Conservation (phyloP, 352 stramenopile genomes). For the Globisporangium polare region DNA sequence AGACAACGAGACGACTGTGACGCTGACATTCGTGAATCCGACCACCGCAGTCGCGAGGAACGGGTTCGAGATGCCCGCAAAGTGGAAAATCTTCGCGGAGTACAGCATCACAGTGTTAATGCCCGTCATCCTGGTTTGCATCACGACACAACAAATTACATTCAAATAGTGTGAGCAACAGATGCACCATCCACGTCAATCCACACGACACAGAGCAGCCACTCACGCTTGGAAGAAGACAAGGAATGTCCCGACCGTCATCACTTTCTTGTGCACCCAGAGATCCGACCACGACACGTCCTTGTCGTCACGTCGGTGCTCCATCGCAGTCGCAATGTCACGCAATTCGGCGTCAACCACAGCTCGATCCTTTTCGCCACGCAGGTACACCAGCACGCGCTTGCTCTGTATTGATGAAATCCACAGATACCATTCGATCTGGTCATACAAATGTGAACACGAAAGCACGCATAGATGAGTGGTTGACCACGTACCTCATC, state of each 20-base stretch:
- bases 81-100: slow-evolving; percentile 89
- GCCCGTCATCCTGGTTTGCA: slow-evolving; percentile 61
- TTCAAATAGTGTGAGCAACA: neutral
- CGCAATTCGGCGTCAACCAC: slow-evolving; percentile 58
- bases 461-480: neutral
- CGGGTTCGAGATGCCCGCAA: slow-evolving; percentile 83
- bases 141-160: neutral
- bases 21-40: slow-evolving; percentile 62
- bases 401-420: slow-evolving; percentile 16
- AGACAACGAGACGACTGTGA: slow-evolving; percentile 74
- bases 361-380: slow-evolving; percentile 23
- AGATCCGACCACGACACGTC: slow-evolving; percentile 51
- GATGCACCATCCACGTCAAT: neutral
- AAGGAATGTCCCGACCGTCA: slow-evolving; percentile 55
- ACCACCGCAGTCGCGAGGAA: slow-evolving; percentile 81
- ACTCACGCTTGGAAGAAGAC: slow-evolving; percentile 78
- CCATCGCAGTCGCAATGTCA: slow-evolving; percentile 60
- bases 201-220: neutral
- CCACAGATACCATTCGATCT: neutral
- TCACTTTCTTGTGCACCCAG: slow-evolving; percentile 50
- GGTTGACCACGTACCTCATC: slow-evolving; percentile 19
- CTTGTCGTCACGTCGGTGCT: slow-evolving; percentile 40
- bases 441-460: neutral
- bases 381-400: slow-evolving; percentile 36
- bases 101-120: slow-evolving; percentile 93